phyloP scores from a whole-genome alignment of 371 early-diverging fungal genomes.

The Mucor lusitanicus region DNA sequence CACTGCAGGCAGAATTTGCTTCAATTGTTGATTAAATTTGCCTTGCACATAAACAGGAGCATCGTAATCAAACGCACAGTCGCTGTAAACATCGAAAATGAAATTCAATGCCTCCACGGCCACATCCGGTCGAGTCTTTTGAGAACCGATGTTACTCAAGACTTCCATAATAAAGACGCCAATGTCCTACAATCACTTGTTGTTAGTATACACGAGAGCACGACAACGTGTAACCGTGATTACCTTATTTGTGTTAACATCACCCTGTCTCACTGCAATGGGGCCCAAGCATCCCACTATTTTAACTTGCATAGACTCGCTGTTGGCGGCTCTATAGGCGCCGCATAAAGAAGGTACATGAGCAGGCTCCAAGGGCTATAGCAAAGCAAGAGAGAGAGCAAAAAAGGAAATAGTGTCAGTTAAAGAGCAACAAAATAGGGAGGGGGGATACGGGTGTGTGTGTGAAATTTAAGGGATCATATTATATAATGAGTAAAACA shows the following conservation, averaged over 20 bases:
- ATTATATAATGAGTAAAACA: slow-evolving; percentile 7
- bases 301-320: slow-evolving; percentile 67
- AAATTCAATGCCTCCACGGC: slow-evolving; percentile 80
- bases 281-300: slow-evolving; percentile 74
- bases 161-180: slow-evolving; percentile 36
- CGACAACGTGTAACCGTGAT: slow-evolving; percentile 13
- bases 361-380: slow-evolving; percentile 46
- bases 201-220: not conserved
- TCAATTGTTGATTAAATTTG: slow-evolving; percentile 62
- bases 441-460: not conserved
- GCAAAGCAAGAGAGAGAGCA: not conserved
- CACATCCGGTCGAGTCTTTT: slow-evolving; percentile 50
- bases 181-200: slow-evolving; percentile 28
- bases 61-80: slow-evolving; percentile 85
- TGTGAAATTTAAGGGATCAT: slow-evolving; percentile 9
- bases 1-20: slow-evolving; percentile 50
- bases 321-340: slow-evolving; percentile 43
- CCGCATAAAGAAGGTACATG: slow-evolving; percentile 56
- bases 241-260: slow-evolving; percentile 74
- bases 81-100: slow-evolving; percentile 87
- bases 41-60: slow-evolving; percentile 76
- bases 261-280: slow-evolving; percentile 74
- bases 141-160: slow-evolving; percentile 37
- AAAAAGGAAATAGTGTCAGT: not conserved
- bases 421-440: not conserved